Base-by-base conservation (phyloP, 192 early-diverging fungal genomes). In the Chytriomyces confervae region DNA sequence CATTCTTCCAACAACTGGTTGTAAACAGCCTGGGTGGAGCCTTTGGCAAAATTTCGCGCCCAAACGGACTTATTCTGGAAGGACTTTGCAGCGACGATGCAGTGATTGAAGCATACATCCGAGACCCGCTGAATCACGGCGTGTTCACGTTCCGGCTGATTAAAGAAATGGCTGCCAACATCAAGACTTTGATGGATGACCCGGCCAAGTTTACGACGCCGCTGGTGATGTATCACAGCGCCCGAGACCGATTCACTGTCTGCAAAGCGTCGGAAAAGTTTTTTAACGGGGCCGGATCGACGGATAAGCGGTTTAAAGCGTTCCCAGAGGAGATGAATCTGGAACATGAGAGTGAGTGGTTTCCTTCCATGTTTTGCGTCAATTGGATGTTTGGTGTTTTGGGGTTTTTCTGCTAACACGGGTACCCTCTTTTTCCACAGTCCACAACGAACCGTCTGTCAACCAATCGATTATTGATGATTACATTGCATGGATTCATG, bases 361-460 rank as follows among this genome's bases (percentile, higher is more conserved):
- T 51, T 75, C 1, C 2, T 61, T 36, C 24, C 62, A 2, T 57
- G n/a, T 64, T 67, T 53, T 75, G 43, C 36, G 16, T 63, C 18
- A 16, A 13, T 60, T 0, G 16, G 16, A 2, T 20, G 53, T 18
- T 61, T 16, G 13, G 16, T 65, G 13, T 65, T 20, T 65, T 65
- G 0, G n/a, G n/a, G 20, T 60, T 60, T 60, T 60, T 23, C 2
- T 16, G 16, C 20, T 60, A 23, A 16, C 53, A 62, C 57, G 3
- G 3, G 11, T 6, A n/a, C 62, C 47, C 23, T 44, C 50, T 62
- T 49, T 23, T 53, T n/a, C 60, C 13, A n/a, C 70, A 79, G 77
- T 79, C 46, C 78, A 79, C 66, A 79, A 79, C 62, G 78, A 79
- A 47, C 72, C 72, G 8, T 24, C 64, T 23, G 64, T 75, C 51